A percentile compares a stretch with the other conserved stretches of the same genome.
Evolutionary conservation across 2,329 filamentous ascomycete species (phyloP).

Genomic region (Immersiporthe knoxdaviesiana): DNA sequence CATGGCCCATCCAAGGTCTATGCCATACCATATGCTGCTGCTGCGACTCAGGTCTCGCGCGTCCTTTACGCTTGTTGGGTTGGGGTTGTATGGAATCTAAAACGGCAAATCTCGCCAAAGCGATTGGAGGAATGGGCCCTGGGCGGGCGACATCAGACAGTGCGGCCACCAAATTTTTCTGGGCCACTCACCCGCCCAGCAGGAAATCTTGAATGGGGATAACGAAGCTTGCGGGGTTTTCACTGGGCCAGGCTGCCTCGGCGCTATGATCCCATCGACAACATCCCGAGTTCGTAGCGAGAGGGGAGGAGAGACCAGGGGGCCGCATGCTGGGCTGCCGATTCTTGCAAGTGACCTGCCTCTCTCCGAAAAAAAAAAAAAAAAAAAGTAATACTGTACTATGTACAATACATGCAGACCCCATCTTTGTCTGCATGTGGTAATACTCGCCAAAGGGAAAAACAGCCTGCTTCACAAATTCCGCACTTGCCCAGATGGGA

Average conservation of each 20-base stretch:
- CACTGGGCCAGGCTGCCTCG: constrained; percentile 22
- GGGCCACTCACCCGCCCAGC: constrained; percentile 12
- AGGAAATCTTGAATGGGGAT: constrained; percentile 2
- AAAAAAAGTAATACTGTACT: no score
- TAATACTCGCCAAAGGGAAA: background rate
- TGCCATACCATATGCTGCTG: constrained; percentile 23
- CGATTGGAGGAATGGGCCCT: constrained; percentile 21
- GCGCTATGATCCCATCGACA: constrained; percentile 17
- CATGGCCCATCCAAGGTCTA: constrained; percentile 25
- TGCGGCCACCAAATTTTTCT: constrained; percentile 22
- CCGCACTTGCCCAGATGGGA: constrained; percentile 8
- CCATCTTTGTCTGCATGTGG: constrained; percentile 8
- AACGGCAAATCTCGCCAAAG: constrained; percentile 28
- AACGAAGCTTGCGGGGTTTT: constrained; percentile 15
- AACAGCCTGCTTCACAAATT: background rate
- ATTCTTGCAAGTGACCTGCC: constrained; percentile 3
- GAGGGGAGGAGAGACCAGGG: no score
- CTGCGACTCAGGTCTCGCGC: constrained; percentile 1
- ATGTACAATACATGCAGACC: no score
- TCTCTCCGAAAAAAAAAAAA: no score
- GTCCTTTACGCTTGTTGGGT: background rate
- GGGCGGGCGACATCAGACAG: constrained; percentile 17
- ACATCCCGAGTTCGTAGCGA: constrained; percentile 10
- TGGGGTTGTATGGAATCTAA: constrained; percentile 11
- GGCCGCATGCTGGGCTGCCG: background rate